These are phyloP conservation scores for Hibiscus mutabilis DNA, from an alignment of 345 rosid species.

Conservation along the genomic window DNA sequence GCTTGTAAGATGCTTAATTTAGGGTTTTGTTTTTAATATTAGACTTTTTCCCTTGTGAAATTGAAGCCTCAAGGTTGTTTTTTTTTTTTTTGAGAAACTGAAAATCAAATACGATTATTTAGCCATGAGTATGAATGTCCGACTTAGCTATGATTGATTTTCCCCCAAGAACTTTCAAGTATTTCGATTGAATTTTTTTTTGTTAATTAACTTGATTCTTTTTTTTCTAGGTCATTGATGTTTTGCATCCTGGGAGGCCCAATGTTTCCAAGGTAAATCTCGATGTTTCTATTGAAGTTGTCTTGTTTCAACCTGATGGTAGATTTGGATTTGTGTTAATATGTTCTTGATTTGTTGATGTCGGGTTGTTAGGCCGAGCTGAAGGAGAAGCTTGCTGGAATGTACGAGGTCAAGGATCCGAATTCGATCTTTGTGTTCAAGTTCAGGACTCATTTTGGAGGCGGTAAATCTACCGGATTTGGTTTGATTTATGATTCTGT, in stretches of 20 bases:
- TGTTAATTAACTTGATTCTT: background rate
- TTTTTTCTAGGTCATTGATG: background rate
- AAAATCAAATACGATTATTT: background rate
- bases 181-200: background rate
- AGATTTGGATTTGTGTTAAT: background rate
- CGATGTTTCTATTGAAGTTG: background rate
- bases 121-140: no score
- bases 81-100: background rate
- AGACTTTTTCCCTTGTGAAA: background rate
- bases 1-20: background rate
- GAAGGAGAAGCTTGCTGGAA: background rate
- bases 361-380: background rate
- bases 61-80: background rate
- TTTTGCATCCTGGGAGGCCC: conserved; percentile 5
- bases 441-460: background rate
- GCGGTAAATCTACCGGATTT: background rate
- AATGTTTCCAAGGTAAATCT: background rate
- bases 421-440: conserved; percentile 1
- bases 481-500: background rate
- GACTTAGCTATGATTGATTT: background rate
- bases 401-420: background rate
- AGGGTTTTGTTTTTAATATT: background rate
- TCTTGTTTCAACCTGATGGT: background rate
- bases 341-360: background rate
- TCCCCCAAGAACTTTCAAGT: no score